Evolutionary conservation across 768 basidiomycete genomes (phyloP).

Genomic region (Piloderma croceum): DNA sequence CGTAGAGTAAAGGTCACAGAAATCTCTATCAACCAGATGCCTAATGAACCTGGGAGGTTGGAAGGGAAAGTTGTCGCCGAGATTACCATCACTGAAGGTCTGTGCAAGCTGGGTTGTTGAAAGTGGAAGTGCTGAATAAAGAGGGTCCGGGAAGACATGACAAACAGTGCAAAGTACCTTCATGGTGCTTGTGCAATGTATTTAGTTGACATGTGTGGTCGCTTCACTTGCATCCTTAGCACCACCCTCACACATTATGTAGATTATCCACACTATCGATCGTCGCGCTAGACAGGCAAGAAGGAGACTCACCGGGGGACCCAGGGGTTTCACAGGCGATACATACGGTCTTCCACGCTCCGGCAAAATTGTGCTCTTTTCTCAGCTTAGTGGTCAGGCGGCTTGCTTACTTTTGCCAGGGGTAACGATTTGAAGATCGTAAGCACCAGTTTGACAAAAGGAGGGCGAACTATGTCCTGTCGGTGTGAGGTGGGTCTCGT

Average conservation of each 20-base stretch:
- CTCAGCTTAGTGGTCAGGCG: not conserved
- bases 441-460: slow-evolving; percentile 31
- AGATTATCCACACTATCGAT: slow-evolving; percentile 42
- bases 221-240: not conserved
- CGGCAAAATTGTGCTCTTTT: slow-evolving; percentile 31
- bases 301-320: slow-evolving; percentile 22
- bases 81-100: slow-evolving; percentile 41
- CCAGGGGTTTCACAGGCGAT: slow-evolving; percentile 42
- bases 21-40: slow-evolving; percentile 33
- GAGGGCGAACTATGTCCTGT: slow-evolving; percentile 24
- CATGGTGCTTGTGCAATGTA: slow-evolving; percentile 38
- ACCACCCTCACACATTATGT: too few species aligned
- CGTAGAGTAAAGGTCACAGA: slow-evolving; percentile 20
- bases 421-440: slow-evolving; percentile 40
- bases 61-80: slow-evolving; percentile 38
- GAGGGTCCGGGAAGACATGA: slow-evolving; percentile 44
- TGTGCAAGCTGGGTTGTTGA: slow-evolving; percentile 3
- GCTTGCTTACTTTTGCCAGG: slow-evolving; percentile 19
- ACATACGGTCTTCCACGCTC: slow-evolving; percentile 40
- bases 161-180: slow-evolving; percentile 31
- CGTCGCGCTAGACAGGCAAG: slow-evolving; percentile 26
- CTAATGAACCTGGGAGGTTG: slow-evolving; percentile 29
- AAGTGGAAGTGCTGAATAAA: not conserved
- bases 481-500: slow-evolving; percentile 37
- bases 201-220: slow-evolving; percentile 43